A percentile compares a stretch with the other conserved stretches of the same genome.
Evolutionary conservation across 176 grass and related monocot genomes (phyloP).

Genomic region (Coix lacrymajobi): DNA sequence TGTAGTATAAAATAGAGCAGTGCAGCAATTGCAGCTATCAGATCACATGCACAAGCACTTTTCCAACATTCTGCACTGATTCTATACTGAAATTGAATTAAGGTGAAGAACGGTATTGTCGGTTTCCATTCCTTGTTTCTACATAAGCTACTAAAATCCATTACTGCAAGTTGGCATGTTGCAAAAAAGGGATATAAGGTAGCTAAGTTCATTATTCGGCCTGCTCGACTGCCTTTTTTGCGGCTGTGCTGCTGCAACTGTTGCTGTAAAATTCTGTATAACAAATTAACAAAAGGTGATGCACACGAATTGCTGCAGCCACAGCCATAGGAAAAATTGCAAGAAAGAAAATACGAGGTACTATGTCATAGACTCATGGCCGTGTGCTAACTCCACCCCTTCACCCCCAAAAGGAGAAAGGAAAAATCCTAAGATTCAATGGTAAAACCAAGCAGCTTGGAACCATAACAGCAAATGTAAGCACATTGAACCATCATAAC

Average conservation of each 20-base stretch:
- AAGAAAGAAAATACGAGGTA: background rate
- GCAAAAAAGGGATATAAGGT: background rate
- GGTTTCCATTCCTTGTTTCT: background rate
- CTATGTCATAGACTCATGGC: background rate
- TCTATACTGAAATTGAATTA: background rate
- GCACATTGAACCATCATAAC: background rate
- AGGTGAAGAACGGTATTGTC: background rate
- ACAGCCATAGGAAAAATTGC: background rate
- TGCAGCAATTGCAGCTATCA: background rate
- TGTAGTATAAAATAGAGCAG: background rate
- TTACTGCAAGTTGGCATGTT: background rate
- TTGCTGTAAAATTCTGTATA: background rate
- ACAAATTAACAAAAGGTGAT: background rate
- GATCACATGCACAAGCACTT: background rate
- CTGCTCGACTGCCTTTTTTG: background rate
- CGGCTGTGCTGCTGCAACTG: background rate
- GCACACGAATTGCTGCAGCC: background rate
- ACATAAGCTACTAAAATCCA: background rate
- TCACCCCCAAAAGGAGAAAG: background rate
- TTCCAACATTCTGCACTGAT: background rate
- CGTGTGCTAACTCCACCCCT: background rate
- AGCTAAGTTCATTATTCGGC: background rate
- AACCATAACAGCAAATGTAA: background rate
- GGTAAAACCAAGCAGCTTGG: background rate
- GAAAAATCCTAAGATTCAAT: background rate